These are phyloP conservation scores for Boletus coccyginus DNA, from an alignment of 768 basidiomycete species.

Conservation along the genomic window DNA sequence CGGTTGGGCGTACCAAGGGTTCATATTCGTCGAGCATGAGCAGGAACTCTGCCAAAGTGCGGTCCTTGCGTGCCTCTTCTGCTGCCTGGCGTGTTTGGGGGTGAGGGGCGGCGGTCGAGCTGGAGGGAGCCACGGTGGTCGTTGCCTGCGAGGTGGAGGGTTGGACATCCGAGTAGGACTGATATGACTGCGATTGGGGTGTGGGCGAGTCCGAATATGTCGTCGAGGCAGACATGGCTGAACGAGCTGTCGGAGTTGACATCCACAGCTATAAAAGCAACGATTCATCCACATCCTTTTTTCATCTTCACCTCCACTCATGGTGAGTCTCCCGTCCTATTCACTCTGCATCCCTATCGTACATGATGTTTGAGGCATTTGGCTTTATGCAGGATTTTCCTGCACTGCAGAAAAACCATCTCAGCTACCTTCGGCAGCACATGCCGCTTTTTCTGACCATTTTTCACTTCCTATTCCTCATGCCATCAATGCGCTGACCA, in stretches of 20 bases:
- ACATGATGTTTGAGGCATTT: constrained; percentile 92
- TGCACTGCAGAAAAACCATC: constrained; percentile 81
- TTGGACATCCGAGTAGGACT: constrained; percentile 20
- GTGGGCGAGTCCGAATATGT: constrained; percentile 33
- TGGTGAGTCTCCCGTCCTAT: constrained; percentile 28
- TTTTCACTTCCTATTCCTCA: not conserved
- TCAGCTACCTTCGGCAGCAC: constrained; percentile 84
- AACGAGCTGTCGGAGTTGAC: constrained; percentile 30
- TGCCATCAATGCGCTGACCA: constrained; percentile 8
- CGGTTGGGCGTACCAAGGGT: constrained; percentile 65
- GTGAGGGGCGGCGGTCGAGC: constrained; percentile 18
- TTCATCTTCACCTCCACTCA: not conserved
- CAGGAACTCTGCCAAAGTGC: constrained; percentile 89
- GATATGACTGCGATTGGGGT: constrained; percentile 26
- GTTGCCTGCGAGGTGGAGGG: constrained; percentile 17
- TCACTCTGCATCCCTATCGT: constrained; percentile 30
- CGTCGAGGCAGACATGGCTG: constrained; percentile 32
- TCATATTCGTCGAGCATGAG: constrained; percentile 97
- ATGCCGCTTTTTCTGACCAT: constrained; percentile 48
- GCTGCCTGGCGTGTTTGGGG: constrained; percentile 64
- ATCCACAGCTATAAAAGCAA: constrained; percentile 21
- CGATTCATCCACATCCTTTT: not conserved
- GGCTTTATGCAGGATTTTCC: constrained; percentile 75
- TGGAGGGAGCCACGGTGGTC: constrained; percentile 17
- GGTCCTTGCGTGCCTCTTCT: constrained; percentile 84